phyloP scores from a whole-genome alignment of 179 eudicot species.

The Dionaea muscipula region DNA sequence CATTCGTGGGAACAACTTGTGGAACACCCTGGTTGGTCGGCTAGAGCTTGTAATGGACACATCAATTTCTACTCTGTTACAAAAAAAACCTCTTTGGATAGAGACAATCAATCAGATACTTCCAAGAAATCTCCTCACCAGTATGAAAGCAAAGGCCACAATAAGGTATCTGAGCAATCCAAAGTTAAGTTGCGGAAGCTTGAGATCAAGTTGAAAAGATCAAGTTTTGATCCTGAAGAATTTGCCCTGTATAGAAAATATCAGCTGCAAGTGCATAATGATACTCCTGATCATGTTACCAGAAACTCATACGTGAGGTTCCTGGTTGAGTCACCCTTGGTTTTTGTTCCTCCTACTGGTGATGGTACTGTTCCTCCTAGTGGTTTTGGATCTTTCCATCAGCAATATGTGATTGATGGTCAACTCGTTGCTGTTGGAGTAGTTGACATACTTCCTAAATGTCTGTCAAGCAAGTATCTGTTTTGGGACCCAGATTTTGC shows the following conservation, averaged over 20 bases:
- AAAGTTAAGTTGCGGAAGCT: constrained; percentile 32
- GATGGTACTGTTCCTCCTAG: constrained; percentile 64
- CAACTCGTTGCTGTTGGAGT: constrained; percentile 90
- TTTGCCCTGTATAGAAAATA: constrained; percentile 68
- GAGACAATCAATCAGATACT: constrained; percentile 13
- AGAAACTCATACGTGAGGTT: constrained; percentile 70
- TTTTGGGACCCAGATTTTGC: constrained; percentile 97
- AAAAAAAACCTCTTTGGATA: constrained; percentile 20
- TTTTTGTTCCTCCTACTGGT: constrained; percentile 47
- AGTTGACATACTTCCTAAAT: constrained; percentile 86
- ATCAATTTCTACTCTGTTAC: constrained; percentile 58
- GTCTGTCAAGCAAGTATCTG: constrained; percentile 88
- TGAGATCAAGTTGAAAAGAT: constrained; percentile 57
- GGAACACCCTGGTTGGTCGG: constrained; percentile 28
- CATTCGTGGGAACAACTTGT: constrained; percentile 28
- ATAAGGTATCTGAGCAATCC: constrained; percentile 13
- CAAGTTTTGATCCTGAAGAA: constrained; percentile 88
- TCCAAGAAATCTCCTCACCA: constrained; percentile 21
- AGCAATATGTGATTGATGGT: constrained; percentile 82
- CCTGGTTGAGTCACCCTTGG: constrained; percentile 74
- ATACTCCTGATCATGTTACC: constrained; percentile 47
- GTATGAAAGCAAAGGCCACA: constrained; percentile 21
- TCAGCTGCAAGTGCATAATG: constrained; percentile 78
- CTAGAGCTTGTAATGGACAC: constrained; percentile 87
- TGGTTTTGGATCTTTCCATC: constrained; percentile 98